Evolutionary conservation across 352 stramenopile species (phyloP).

Genomic region (Pelagophyceae sp.): DNA sequence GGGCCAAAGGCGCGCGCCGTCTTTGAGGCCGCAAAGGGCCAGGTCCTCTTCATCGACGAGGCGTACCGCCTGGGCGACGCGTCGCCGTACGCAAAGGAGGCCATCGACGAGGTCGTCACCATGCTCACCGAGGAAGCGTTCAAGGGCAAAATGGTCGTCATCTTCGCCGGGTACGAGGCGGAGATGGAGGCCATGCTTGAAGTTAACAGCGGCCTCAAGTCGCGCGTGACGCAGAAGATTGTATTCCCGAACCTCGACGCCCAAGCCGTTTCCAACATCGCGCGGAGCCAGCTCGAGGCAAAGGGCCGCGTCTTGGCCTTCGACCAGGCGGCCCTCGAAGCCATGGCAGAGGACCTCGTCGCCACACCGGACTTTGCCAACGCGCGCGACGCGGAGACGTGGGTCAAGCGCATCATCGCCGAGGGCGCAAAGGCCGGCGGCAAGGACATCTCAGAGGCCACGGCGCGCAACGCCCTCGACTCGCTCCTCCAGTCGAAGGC

Average conservation of each 20-base stretch:
- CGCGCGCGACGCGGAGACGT: neutral
- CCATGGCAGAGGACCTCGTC: neutral
- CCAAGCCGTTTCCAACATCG: slow-evolving; percentile 35
- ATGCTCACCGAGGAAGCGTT: slow-evolving; percentile 62
- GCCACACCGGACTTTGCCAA: slow-evolving; percentile 1
- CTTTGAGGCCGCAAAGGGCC: slow-evolving; percentile 70
- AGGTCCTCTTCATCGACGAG: slow-evolving; percentile 80
- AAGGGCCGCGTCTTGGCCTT: neutral
- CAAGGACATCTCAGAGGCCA: neutral
- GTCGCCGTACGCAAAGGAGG: slow-evolving; percentile 54
- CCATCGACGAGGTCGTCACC: slow-evolving; percentile 65
- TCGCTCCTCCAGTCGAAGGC: neutral
- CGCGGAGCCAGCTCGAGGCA: neutral
- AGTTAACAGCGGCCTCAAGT: slow-evolving; percentile 52
- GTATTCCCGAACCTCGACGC: slow-evolving; percentile 66
- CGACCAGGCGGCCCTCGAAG: neutral
- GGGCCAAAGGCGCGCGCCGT: slow-evolving; percentile 58
- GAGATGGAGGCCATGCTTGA: slow-evolving; percentile 68
- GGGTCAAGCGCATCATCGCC: neutral
- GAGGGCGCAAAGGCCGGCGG: no score
- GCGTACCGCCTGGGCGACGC: slow-evolving; percentile 66
- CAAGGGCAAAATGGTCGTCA: slow-evolving; percentile 54
- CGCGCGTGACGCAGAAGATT: slow-evolving; percentile 47
- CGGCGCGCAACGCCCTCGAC: neutral
- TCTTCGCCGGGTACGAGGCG: slow-evolving; percentile 62